phyloP scores from a whole-genome alignment of 2,329 filamentous ascomycete species.

The Ceratocystis papillata region DNA sequence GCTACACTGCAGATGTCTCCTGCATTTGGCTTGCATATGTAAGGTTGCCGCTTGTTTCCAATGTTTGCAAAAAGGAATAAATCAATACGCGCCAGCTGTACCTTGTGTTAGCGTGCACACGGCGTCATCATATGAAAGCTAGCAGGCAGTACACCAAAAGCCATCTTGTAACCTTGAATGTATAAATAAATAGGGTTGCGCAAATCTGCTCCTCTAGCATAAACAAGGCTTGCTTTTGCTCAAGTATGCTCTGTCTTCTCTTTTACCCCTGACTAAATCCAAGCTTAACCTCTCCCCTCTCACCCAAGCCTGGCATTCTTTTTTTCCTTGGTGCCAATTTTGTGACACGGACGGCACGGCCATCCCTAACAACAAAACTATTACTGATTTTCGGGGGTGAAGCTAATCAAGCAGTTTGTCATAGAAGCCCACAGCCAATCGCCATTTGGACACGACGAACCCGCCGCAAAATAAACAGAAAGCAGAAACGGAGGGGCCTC shows the following conservation, averaged over 20 bases:
- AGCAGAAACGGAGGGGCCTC: background rate
- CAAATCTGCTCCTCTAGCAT: background rate
- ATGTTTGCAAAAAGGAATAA: background rate
- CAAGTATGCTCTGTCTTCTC: background rate
- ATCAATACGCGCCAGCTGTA: background rate
- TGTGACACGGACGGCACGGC: conserved; percentile 7
- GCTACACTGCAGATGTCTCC: background rate
- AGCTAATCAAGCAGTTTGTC: background rate
- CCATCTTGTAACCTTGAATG: background rate
- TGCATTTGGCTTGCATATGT: conserved; percentile 3
- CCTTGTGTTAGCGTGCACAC: background rate
- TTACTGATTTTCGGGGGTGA: background rate
- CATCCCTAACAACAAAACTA: conserved; percentile 6
- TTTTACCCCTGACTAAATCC: conserved; percentile 10
- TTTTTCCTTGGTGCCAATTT: conserved; percentile 12
- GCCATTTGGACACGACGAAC: background rate
- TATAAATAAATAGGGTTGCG: background rate
- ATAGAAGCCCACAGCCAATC: background rate
- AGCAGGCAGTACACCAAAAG: background rate
- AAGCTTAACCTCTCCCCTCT: background rate
- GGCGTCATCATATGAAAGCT: background rate
- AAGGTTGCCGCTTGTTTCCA: background rate
- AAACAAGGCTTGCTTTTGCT: background rate
- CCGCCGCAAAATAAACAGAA: background rate
- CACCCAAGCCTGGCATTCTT: background rate